A percentile compares a stretch with the other conserved stretches of the same genome.
phyloP scores from a whole-genome alignment of 192 early-diverging fungal genomes.

The Coemansia sp. region DNA sequence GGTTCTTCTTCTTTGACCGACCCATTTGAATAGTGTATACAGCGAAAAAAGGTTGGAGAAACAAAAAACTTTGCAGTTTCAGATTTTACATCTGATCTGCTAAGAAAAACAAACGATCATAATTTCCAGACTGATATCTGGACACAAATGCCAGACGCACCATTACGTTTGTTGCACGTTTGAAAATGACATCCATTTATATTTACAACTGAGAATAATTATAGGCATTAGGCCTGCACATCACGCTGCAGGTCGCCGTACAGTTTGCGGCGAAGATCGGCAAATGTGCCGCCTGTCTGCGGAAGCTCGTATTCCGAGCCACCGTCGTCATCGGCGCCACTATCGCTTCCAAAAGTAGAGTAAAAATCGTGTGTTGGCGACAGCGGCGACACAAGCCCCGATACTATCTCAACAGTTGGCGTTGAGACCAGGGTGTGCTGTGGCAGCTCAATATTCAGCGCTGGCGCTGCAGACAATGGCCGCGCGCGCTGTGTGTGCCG shows the following conservation, averaged over 20 bases:
- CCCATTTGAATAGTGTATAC: neutral
- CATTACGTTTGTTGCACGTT: too few species aligned
- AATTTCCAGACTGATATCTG: too few species aligned
- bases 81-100: too few species aligned
- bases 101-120: too few species aligned
- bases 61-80: neutral
- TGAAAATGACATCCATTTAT: neutral
- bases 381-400: conserved; percentile 26
- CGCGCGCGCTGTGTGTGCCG: conserved; percentile 21
- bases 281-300: conserved; percentile 40
- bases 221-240: neutral
- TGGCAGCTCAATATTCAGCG: conserved; percentile 22
- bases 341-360: conserved; percentile 8
- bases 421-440: neutral
- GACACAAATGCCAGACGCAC: too few species aligned
- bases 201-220: neutral
- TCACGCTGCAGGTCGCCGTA: conserved; percentile 29
- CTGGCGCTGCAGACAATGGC: conserved; percentile 44
- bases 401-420: neutral
- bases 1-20: neutral
- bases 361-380: neutral
- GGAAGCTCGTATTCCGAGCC: conserved; percentile 8
- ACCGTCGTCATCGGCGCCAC: conserved; percentile 19
- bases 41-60: neutral
- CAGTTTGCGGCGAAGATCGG: conserved; percentile 49